Percentiles rank a stretch among this genome's conserved stretches.
Evolutionary conservation across 2,329 filamentous ascomycete species (phyloP).

Genomic region (Aureobasidium mangrovei): DNA sequence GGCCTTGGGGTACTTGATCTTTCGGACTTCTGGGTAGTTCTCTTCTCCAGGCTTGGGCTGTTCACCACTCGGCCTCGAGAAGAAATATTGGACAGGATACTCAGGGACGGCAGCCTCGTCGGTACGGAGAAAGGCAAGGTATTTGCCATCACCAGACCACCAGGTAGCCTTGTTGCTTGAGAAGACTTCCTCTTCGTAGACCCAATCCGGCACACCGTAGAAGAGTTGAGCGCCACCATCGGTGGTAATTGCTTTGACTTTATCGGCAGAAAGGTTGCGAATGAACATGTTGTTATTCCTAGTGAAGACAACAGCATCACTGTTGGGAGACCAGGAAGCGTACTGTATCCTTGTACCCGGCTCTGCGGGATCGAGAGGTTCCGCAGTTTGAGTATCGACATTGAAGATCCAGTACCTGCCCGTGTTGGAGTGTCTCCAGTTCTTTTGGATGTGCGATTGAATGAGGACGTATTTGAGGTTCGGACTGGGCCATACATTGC

Average conservation of each 20-base stretch:
- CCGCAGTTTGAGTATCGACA: conserved; percentile 65
- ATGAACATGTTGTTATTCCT: conserved; percentile 84
- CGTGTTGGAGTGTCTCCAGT: conserved; percentile 85
- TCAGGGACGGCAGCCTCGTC: conserved; percentile 89
- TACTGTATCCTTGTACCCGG: conserved; percentile 64
- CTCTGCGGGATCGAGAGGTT: conserved; percentile 66
- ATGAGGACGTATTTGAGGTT: conserved; percentile 81
- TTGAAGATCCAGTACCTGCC: conserved; percentile 89
- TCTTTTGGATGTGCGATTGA: conserved; percentile 60
- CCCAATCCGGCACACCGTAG: conserved; percentile 96
- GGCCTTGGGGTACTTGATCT: conserved; percentile 97
- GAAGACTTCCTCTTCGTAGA: conserved; percentile 85
- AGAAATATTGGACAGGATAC: conserved; percentile 88
- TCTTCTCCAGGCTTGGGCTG: conserved; percentile 63
- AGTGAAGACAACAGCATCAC: conserved; percentile 83
- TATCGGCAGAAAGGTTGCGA: conserved; percentile 53
- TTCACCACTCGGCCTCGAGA: conserved; percentile 73
- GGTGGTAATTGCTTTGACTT: conserved; percentile 64
- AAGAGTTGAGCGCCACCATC: conserved; percentile 86
- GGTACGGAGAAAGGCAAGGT: conserved; percentile 82
- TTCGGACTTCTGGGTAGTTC: conserved; percentile 77
- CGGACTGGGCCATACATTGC: conserved; percentile 63
- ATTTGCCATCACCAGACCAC: conserved; percentile 89
- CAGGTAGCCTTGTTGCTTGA: conserved; percentile 73
- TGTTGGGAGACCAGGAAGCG: conserved; percentile 80